Conservation (phyloP, 129 eudicot genomes). For the Calendula officinalis region DNA sequence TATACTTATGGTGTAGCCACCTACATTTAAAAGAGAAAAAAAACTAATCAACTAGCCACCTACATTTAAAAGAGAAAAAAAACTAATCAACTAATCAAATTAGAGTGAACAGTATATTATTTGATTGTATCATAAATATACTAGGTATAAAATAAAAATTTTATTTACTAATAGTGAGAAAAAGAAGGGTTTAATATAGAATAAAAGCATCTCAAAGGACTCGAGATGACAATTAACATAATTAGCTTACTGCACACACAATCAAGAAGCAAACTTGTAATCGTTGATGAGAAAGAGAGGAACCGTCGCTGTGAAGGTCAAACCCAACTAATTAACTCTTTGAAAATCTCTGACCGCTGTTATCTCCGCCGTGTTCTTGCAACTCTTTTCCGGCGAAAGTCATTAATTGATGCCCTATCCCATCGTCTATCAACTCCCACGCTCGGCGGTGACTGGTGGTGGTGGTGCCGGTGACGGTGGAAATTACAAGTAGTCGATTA, state of each 20-base stretch:
- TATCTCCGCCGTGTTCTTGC: conserved; percentile 24
- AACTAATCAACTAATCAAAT: too few relatives aligned
- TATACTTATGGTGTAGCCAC: too few relatives aligned
- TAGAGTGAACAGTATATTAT: too few relatives aligned
- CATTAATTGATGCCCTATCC: conserved; percentile 32
- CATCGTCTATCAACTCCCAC: conserved; percentile 25
- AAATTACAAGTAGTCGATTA: conserved; percentile 3
- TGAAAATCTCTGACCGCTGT: conserved; percentile 26
- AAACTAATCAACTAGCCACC: too few relatives aligned
- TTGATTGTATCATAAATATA: too few relatives aligned
- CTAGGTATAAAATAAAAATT: too few relatives aligned
- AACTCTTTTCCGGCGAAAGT: conserved; percentile 22
- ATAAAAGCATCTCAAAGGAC: conserved; percentile 2
- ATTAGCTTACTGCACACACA: conserved; percentile 32
- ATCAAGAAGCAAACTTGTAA: conserved; percentile 24
- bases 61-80: too few relatives aligned
- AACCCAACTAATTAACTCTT: conserved; percentile 41
- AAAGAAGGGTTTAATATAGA: neutral
- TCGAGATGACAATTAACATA: neutral
- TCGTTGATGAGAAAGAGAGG: conserved; percentile 28
- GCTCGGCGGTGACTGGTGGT: conserved; percentile 37
- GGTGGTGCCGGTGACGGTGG: conserved; percentile 31
- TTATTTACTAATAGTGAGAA: neutral
- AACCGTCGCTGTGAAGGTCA: conserved; percentile 53
- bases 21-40: too few relatives aligned